phyloP scores from a whole-genome alignment of 805 yeast species.

The Candida jianshihensis region DNA sequence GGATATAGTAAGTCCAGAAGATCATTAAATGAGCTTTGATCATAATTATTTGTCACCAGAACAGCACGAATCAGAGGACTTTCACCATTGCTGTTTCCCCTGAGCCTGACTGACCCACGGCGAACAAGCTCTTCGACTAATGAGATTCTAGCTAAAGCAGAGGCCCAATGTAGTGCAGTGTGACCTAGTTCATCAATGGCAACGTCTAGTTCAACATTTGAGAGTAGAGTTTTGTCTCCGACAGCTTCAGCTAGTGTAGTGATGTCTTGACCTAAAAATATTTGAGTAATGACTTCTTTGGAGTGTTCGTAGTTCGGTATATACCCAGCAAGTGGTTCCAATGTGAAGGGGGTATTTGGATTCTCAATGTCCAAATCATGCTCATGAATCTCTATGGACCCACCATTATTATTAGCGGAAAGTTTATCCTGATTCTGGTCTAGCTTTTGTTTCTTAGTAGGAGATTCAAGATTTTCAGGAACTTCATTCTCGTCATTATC shows the following conservation, averaged over 20 bases:
- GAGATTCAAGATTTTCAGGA: conserved; percentile 23
- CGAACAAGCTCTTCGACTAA: conserved; percentile 64
- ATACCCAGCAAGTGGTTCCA: conserved; percentile 35
- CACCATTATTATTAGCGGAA: not conserved
- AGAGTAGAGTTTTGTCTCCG: conserved; percentile 18
- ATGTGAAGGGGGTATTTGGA: conserved; percentile 40
- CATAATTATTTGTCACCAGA: conserved; percentile 76
- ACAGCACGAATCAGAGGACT: conserved; percentile 82
- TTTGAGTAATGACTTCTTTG: conserved; percentile 40
- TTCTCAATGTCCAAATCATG: conserved; percentile 33
- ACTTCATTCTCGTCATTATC: conserved; percentile 24
- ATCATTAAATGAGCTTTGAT: conserved; percentile 64
- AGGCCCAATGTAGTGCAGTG: conserved; percentile 92
- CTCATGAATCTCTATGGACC: conserved; percentile 22
- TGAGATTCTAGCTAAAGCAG: conserved; percentile 74
- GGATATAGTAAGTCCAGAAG: conserved; percentile 73
- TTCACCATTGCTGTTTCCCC: conserved; percentile 83
- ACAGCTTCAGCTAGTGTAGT: conserved; percentile 25
- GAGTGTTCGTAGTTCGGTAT: conserved; percentile 31
- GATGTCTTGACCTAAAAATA: conserved; percentile 39
- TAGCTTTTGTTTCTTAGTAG: conserved; percentile 30
- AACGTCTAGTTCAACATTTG: conserved; percentile 58
- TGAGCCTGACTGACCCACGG: conserved; percentile 57
- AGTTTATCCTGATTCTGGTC: not conserved
- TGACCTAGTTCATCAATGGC: conserved; percentile 92